Evolutionary conservation across 371 early-diverging fungal genomes (phyloP).

Genomic region (Fennellomyces sp.): DNA sequence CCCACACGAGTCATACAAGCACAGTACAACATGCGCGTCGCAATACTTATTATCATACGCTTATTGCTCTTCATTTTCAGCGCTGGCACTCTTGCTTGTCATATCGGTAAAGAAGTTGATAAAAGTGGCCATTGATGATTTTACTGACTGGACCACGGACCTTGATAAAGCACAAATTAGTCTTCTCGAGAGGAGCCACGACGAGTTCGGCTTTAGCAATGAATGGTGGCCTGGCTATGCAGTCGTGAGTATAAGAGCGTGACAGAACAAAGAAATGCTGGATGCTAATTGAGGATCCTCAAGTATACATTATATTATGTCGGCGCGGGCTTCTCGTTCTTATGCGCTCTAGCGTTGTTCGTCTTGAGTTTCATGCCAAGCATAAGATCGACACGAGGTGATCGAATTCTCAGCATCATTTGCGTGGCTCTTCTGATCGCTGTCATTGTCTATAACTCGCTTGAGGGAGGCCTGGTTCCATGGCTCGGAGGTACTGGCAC

Average conservation of each 20-base stretch:
- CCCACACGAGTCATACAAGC: no score
- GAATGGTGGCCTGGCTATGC: conserved; percentile 3
- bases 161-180: not conserved
- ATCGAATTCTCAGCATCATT: not conserved
- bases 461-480: not conserved
- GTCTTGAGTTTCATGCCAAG: not conserved
- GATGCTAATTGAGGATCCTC: no score
- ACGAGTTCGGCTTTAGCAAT: no score
- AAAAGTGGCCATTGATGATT: no score
- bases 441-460: not conserved
- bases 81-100: not conserved
- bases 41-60: not conserved
- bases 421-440: conserved; percentile 1
- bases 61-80: not conserved
- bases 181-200: not conserved
- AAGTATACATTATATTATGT: conserved; percentile 2
- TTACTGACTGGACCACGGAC: no score
- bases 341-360: not conserved
- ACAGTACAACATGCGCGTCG: not conserved
- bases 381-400: not conserved
- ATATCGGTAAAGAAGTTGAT: not conserved
- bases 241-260: conserved; percentile 3
- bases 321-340: not conserved
- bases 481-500: not conserved
- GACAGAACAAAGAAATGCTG: no score